Evolutionary conservation across 805 yeast species (phyloP), one percentile per base, ranked within the genome.

Genomic region (Candida hungchunana): DNA sequence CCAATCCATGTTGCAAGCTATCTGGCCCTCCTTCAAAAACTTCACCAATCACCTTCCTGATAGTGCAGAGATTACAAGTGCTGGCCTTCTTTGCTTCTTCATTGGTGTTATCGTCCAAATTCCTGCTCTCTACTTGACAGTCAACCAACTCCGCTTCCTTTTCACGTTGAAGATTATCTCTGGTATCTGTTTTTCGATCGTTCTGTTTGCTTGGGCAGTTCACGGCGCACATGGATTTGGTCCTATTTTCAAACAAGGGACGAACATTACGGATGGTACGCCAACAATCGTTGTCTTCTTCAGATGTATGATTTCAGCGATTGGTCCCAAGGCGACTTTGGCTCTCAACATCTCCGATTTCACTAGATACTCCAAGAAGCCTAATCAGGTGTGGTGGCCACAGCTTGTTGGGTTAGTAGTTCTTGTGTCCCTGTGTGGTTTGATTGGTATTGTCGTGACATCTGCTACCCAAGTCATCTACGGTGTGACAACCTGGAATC

Each of bases 1-100:
- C 16, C 69, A 74, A 46, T 64, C 79, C 25, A 80, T 82, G 85
- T 63, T 84, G 36, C 59, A 71, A 37, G 66, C 88, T 3, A 73
- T 83, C 29, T 84, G 54, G 50, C 51, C 54, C 73, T 66, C 81
- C 66, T 34, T 59, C 32, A 45, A 53, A 1, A 48, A 52, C 28
- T 57, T 61, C 52, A 57, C 59, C 10, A 71, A 82, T 28, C 45
- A 33, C 16, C 18, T 47, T 5, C 46, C 52, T 5, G 43, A 35
- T 16, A 31, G 39, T 24, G 48, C 43, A 50, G 43, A 51, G 9
- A 25, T 55, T 47, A 46, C 63, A 49, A 31, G 57, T 44, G 34
- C 56, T 37, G 33, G 55, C 48, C 48, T 64, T 44, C 39, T 59
- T 17, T 57, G 60, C 20, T 63, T 58, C 41, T 55, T 62, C 37